Conservation (phyloP, 257 asterid genomes). For the Orobanche coerulescens region DNA sequence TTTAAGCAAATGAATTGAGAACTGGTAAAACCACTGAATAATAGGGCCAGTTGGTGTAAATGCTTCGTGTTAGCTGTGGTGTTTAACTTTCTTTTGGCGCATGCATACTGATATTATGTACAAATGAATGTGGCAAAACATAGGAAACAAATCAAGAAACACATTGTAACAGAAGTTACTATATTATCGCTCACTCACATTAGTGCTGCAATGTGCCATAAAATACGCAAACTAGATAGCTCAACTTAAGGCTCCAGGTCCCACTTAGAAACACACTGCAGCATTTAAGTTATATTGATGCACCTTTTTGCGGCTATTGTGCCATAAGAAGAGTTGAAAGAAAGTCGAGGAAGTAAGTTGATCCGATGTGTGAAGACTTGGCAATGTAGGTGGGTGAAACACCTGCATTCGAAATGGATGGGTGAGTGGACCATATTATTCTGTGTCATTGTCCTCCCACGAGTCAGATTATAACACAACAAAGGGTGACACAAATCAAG, state of each 20-base stretch:
- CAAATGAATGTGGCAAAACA: background rate
- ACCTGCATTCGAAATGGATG: background rate
- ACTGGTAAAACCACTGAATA: background rate
- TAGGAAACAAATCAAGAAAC: background rate
- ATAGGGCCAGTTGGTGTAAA: background rate
- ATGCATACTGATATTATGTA: background rate
- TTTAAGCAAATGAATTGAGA: background rate
- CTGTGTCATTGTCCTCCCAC: background rate
- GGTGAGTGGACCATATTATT: background rate
- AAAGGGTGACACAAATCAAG: too few relatives aligned
- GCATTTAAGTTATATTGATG: background rate
- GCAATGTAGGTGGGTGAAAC: background rate
- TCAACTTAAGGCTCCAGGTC: background rate
- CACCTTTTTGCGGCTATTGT: background rate
- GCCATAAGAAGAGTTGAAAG: background rate
- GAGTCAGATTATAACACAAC: too few relatives aligned
- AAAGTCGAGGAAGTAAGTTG: background rate
- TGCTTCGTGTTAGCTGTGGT: background rate
- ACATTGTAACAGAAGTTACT: background rate
- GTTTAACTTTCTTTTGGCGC: background rate
- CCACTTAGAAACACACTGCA: background rate
- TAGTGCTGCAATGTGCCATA: background rate
- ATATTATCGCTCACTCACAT: background rate
- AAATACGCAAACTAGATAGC: background rate
- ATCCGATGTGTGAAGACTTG: background rate